Base-by-base conservation (phyloP, 208 protist genomes). In the Borovskyia barvae region DNA sequence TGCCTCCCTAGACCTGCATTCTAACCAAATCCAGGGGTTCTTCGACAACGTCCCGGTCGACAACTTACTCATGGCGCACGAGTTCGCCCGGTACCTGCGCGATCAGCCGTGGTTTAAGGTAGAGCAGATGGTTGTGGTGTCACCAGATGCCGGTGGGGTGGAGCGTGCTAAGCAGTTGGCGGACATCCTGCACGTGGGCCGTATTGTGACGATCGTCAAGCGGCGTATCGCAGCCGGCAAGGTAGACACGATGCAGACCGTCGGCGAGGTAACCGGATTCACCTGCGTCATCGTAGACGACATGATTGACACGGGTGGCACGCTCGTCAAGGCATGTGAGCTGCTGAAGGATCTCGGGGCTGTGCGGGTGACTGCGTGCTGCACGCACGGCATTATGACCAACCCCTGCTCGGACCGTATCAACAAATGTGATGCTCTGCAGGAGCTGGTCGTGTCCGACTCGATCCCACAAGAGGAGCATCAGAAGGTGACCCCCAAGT, bases 291-390 rank as follows among this genome's bases (percentile, higher is more conserved):
- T 99, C 32, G 84, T 98, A 8, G 97, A 98, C 53, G 97, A 98
- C 70, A 98, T 99, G 77, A 89, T 94, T 63, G 97, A 99, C 74
- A 99, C 97, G 9, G 95, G 85, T 17, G 90, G 93, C 39, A 97
- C 93, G 20, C 85, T 99, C 8, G 80, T 82, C 28, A 93, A 89
- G 51, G 94, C 92, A 25, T 97, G 89, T 30, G 86, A 97, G 53
- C 70, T 96, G 50, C 82, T 99, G 14, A 92, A 82, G 57, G 66
- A 87, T 3, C 77, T 94, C 33, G 97, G 97, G 19, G 97, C 97
- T 6, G 67, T 65, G 33, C 79, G 82, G 33, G 88, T 99, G 6
- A 92, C 79, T 40, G 97, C 95, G 4, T 94, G 86, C 53, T 97
- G 89, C 51, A 98, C 95, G 2, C 97, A 99, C 67, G 94, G 93